Evolutionary conservation across 805 yeast species (phyloP), one percentile per base, ranked within the genome.

Genomic region (Wickerhamomyces tratensis): DNA sequence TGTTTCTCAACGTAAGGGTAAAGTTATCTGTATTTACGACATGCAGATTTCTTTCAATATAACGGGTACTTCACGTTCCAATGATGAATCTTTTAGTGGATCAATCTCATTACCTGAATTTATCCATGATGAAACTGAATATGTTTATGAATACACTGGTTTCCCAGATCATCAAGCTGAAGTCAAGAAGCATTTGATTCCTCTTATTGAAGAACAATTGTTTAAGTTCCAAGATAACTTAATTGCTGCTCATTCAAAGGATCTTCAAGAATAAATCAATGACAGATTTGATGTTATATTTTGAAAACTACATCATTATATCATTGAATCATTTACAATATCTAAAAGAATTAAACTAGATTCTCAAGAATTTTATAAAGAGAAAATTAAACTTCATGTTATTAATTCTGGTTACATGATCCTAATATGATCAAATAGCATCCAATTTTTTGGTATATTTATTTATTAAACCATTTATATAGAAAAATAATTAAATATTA

Each of bases 1-100:
- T 53, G 89, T 85, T 12, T 79, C 86, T 25, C 91, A 85, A 61
- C 74, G 94, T 65, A 85, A 85, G 61, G 91, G 91, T 8, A 82
- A 79, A 61, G 86, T 81, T 26, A 74, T 77, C 52, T 83, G 91
- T 55, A 79, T 84, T 40, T 84, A 74, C 53, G 94, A 85, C 55
- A 57, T 84, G 69, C 64, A 65, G 38, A 58, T 84, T 39, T 68
- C 65, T 48, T 68, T 84, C 44, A 10, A 27, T 5, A 27, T 78
- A 20, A 53, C 58, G 34, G 69, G 74, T 12, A 50, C 56, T 29
- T 64, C 59, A 7, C 61, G 55, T 7, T 58, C 50, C 3, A 56
- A 48, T 2, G 70, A 67, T n/a, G 68, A 64, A 39, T 58, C 62
- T 15, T 50, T 64, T 37, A 51, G 55, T 25, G 82, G 77, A 39